Evolutionary conservation across 257 asterid genomes (phyloP).

Genomic region (Capsicum rhomboideum): DNA sequence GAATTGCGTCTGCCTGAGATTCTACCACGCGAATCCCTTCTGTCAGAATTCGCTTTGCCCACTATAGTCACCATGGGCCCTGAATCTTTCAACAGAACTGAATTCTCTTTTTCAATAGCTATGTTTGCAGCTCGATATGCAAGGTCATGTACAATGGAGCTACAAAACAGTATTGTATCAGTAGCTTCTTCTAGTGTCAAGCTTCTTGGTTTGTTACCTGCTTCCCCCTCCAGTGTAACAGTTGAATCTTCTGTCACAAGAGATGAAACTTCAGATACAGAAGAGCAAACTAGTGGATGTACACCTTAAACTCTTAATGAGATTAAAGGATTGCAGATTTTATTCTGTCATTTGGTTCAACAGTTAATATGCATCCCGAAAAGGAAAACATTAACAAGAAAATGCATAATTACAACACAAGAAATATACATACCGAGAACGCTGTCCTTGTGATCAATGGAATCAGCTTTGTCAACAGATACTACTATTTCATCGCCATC

Average conservation of each 20-base stretch:
- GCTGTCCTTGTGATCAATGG: constrained; percentile 28
- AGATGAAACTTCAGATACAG: not conserved
- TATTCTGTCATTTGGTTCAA: not conserved
- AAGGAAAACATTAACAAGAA: not conserved
- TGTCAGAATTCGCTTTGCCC: constrained; percentile 44
- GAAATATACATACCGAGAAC: constrained; percentile 43
- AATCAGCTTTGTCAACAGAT: constrained; percentile 32
- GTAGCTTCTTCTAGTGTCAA: constrained; percentile 93
- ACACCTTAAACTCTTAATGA: not conserved
- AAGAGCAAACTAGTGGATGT: not conserved
- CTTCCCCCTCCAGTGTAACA: constrained; percentile 33
- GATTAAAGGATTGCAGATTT: not conserved
- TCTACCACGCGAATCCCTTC: constrained; percentile 45
- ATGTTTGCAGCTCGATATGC: constrained; percentile 79
- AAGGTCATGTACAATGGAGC: constrained; percentile 82
- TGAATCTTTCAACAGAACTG: constrained; percentile 26
- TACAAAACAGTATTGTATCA: constrained; percentile 86
- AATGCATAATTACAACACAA: not conserved
- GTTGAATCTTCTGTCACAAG: constrained; percentile 61
- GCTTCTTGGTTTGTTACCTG: constrained; percentile 45
- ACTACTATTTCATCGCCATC: constrained; percentile 18
- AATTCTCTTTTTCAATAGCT: constrained; percentile 56
- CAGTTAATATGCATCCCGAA: not conserved
- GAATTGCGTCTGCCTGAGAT: constrained; percentile 36
- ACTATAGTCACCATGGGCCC: constrained; percentile 36